Conservation (phyloP, 2,329 filamentous ascomycete genomes). For the Alternaria metachromatica region DNA sequence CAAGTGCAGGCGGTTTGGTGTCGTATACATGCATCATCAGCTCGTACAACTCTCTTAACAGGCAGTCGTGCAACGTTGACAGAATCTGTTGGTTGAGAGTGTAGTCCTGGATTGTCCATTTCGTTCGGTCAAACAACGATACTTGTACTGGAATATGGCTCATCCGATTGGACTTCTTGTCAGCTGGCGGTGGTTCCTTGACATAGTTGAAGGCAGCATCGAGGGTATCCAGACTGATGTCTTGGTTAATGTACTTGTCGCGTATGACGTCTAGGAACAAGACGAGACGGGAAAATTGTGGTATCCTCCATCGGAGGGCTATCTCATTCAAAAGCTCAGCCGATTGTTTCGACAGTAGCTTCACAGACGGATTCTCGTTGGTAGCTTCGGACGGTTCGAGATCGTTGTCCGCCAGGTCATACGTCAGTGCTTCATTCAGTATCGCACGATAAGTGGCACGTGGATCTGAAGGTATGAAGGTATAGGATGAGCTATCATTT, state of each 20-base stretch:
- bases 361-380: conserved; percentile 58
- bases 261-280: conserved; percentile 83
- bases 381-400: conserved; percentile 58
- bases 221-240: conserved; percentile 80
- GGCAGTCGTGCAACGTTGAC: conserved; percentile 75
- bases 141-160: conserved; percentile 46
- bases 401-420: conserved; percentile 64
- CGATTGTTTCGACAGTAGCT: conserved; percentile 74
- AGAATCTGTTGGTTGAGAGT: conserved; percentile 75
- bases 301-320: conserved; percentile 86
- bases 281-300: conserved; percentile 79
- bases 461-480: conserved; percentile 86
- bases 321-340: conserved; percentile 85
- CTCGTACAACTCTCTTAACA: conserved; percentile 86
- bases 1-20: conserved; percentile 81
- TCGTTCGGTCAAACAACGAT: conserved; percentile 55
- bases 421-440: conserved; percentile 73
- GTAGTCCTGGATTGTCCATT: conserved; percentile 59
- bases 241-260: conserved; percentile 83
- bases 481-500: conserved; percentile 71
- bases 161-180: conserved; percentile 66
- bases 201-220: conserved; percentile 83
- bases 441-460: conserved; percentile 84
- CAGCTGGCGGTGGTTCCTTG: conserved; percentile 73
- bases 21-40: conserved; percentile 90